These are phyloP conservation scores for Stemphylium beticola DNA, from an alignment of 2,329 filamentous ascomycete species.

Conservation along the genomic window DNA sequence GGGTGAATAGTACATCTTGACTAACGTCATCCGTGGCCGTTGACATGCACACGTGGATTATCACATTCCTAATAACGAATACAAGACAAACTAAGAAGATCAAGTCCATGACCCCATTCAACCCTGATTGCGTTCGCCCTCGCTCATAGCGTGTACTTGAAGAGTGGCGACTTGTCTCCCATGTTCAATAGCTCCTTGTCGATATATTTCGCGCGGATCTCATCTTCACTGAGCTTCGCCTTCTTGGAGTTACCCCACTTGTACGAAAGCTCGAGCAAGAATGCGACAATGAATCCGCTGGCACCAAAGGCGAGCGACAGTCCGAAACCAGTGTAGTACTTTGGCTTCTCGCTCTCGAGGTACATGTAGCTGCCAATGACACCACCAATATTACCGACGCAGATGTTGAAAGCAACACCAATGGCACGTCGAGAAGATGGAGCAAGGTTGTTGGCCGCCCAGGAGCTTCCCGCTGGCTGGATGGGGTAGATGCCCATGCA, in stretches of 20 bases:
- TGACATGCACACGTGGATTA: too few species aligned
- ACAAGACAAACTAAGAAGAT: too few species aligned
- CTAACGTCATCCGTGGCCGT: too few species aligned
- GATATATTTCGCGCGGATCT: conserved; percentile 43
- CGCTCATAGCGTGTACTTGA: conserved; percentile 41
- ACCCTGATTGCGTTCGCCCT: neutral
- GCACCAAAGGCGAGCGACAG: conserved; percentile 28
- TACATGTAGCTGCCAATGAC: conserved; percentile 47
- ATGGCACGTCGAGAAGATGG: conserved; percentile 39
- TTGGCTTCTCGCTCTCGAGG: conserved; percentile 43
- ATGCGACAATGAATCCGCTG: conserved; percentile 25
- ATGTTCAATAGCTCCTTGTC: conserved; percentile 47
- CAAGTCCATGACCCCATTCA: too few species aligned
- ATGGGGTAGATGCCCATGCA: conserved; percentile 49
- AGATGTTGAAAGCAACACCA: conserved; percentile 40
- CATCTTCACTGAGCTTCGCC: conserved; percentile 44
- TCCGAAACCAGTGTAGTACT: conserved; percentile 47
- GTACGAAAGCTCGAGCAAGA: conserved; percentile 27
- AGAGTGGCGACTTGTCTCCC: conserved; percentile 51
- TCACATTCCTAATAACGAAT: too few species aligned
- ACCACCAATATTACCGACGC: conserved; percentile 38
- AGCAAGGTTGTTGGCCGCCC: conserved; percentile 41
- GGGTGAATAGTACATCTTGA: conserved; percentile 2
- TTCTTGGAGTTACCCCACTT: conserved; percentile 27
- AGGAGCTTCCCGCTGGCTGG: conserved; percentile 39